Percentiles rank a stretch among this genome's conserved stretches.
phyloP scores from a whole-genome alignment of 257 asterid species.

The Ligustrum vulgare region DNA sequence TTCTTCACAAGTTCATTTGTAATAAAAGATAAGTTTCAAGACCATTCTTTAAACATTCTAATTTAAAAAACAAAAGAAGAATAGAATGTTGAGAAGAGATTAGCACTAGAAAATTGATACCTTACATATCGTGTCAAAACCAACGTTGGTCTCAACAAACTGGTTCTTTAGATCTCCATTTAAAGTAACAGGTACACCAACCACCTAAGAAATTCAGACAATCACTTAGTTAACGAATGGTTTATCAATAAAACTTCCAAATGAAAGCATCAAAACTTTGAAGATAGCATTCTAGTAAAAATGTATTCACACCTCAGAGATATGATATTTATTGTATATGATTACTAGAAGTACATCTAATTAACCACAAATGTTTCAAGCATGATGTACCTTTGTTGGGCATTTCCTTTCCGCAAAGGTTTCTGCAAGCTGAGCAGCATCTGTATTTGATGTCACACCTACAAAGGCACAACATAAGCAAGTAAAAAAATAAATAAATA shows the following conservation, averaged over 20 bases:
- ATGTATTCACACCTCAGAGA: background rate
- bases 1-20: constrained; percentile 2
- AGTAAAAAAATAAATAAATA: constrained; percentile 3
- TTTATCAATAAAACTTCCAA: constrained; percentile 7
- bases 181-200: constrained; percentile 42
- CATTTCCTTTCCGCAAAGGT: constrained; percentile 89
- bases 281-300: constrained; percentile 10
- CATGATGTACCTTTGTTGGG: constrained; percentile 62
- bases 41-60: background rate
- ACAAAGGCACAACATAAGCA: constrained; percentile 26
- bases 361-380: constrained; percentile 10
- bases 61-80: background rate
- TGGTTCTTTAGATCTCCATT: constrained; percentile 60
- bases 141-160: constrained; percentile 54
- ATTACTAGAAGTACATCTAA: constrained; percentile 10
- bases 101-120: constrained; percentile 23
- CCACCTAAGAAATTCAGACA: constrained; percentile 31
- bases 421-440: constrained; percentile 99
- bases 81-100: background rate
- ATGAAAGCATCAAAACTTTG: constrained; percentile 15
- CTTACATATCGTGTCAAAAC: constrained; percentile 65
- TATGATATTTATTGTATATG: constrained; percentile 5
- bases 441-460: constrained; percentile 99
- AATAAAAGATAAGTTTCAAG: background rate
- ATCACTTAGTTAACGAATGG: constrained; percentile 19